Percentiles rank a stretch among this genome's conserved stretches.
Evolutionary conservation across 1,284 basidiomycete genomes (phyloP).

Genomic region (Malassezia cuniculi): DNA sequence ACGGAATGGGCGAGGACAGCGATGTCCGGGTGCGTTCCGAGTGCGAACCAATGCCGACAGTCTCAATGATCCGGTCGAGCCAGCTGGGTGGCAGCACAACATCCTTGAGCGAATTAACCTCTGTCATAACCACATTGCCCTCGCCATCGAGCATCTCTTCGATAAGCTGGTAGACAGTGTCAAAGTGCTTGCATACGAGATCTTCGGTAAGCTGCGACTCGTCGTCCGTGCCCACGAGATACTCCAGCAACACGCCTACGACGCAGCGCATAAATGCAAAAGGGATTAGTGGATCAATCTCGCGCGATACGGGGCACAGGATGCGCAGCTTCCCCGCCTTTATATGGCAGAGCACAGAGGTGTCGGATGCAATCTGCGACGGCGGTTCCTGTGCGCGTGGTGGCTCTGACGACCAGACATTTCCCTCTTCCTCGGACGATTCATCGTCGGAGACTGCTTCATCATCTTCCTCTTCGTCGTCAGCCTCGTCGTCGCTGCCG

Average conservation of each 20-base stretch:
- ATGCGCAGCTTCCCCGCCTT: conserved; percentile 60
- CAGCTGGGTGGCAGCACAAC: conserved; percentile 38
- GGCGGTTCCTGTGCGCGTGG: background rate
- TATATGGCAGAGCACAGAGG: conserved; percentile 62
- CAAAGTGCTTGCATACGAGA: conserved; percentile 33
- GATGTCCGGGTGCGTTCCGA: conserved; percentile 5
- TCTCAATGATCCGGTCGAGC: conserved; percentile 30
- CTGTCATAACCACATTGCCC: conserved; percentile 38
- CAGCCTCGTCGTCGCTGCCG: background rate
- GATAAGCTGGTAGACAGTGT: conserved; percentile 38
- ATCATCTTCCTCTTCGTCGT: conserved; percentile 13
- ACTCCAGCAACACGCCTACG: conserved; percentile 50
- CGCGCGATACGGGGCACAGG: conserved; percentile 65
- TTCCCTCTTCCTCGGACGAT: conserved; percentile 17
- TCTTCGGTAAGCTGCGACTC: conserved; percentile 29
- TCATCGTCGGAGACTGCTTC: conserved; percentile 13
- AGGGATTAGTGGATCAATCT: conserved; percentile 73
- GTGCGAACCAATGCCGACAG: conserved; percentile 18
- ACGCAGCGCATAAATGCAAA: conserved; percentile 79
- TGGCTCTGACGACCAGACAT: conserved; percentile 17
- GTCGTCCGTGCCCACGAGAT: conserved; percentile 22
- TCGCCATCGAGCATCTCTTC: conserved; percentile 41
- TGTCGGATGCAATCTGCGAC: background rate
- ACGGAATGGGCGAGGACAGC: conserved; percentile 29
- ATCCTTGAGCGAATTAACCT: conserved; percentile 31